Base-by-base conservation (phyloP, 257 asterid species). In the Rauvolfia tetraphylla region DNA sequence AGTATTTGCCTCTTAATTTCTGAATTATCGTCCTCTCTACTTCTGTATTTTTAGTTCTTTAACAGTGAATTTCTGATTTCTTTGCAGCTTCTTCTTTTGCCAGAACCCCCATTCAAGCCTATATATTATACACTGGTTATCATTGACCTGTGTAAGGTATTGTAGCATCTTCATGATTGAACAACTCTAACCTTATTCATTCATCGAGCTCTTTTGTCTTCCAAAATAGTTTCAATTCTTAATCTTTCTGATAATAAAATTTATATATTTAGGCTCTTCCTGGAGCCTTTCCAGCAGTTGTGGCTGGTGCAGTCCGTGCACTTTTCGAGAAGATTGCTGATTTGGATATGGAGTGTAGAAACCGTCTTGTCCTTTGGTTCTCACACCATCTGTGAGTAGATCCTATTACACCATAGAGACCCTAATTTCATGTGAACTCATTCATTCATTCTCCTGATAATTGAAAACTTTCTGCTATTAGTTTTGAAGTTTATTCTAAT, bases 211-310 rank as follows among this genome's bases (percentile, higher is more conserved):
- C 33, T 65, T 29, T 13, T 29, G 11, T 69, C 0, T 57, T 23
- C 7, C 15, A 20, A 33, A 27, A 8, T 49, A 5, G 38, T 76
- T 69, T 78, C 34, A 25, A 49, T 38, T 76, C 62, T 69, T 72
- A 69, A n/a, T 80, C 75, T 33, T 77, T 33, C 68, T 72, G n/a
- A 65, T n/a, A n/a, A 59, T 65, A 41, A 22, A 51, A 31, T 23
- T 13, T 54, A 78, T 75, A 76, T 62, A 29, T 82, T 63, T 83
- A 95, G 98, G 98, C 98, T 82, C 97, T 95, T 87, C 99, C 99
- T 27, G 99, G 99, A 82, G 99, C 99, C 81, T 95, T 95, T 84
- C 99, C 98, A 10, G 96, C 97, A 59, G 98, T 95, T 78, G 92
- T 95, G 58, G 99, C 99, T 0, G 97, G 99, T 82, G 99, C 98